Percentiles rank a stretch among this genome's conserved stretches.
Evolutionary conservation across 495 filamentous ascomycete species (phyloP).

Genomic region (Platismatia glauca): DNA sequence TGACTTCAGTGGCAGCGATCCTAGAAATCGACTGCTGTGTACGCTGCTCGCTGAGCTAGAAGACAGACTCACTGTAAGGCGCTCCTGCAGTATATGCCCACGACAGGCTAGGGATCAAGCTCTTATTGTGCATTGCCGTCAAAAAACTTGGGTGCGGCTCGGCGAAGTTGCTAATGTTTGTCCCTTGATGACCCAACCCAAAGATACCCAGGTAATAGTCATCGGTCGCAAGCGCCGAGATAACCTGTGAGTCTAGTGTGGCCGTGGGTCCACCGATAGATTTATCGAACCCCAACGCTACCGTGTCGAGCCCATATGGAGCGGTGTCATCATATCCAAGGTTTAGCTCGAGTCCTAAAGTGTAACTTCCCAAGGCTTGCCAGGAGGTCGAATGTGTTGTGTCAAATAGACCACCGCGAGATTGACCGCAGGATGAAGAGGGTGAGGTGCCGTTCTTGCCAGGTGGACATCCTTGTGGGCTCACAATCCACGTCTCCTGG

Average conservation of each 20-base stretch:
- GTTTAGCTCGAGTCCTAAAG: conserved; percentile 34
- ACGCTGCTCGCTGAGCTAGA: neutral
- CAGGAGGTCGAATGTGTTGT: conserved; percentile 40
- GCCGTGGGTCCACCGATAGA: conserved; percentile 32
- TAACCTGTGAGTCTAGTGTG: conserved; percentile 37
- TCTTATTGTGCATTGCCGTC: conserved; percentile 36
- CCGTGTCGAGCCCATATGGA: conserved; percentile 40
- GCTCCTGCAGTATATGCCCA: conserved; percentile 53
- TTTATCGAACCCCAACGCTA: conserved; percentile 37
- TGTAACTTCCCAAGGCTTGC: conserved; percentile 31
- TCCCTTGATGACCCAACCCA: conserved; percentile 41
- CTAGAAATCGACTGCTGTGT: neutral
- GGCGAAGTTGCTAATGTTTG: conserved; percentile 38
- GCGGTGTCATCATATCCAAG: conserved; percentile 36
- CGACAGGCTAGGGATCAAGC: conserved; percentile 42
- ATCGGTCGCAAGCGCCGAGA: conserved; percentile 36
- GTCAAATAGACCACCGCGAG: conserved; percentile 42
- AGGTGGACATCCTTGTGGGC: conserved; percentile 25
- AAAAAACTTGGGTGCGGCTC: conserved; percentile 43
- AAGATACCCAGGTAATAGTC: conserved; percentile 46
- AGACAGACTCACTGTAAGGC: conserved; percentile 34
- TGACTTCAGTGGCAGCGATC: neutral
- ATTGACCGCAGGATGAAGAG: conserved; percentile 33
- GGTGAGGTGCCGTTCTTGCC: conserved; percentile 1
- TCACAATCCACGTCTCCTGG: conserved; percentile 36